These are phyloP conservation scores for Cadophora luteo-olivacea DNA, from an alignment of 2,329 filamentous ascomycete genomes.

Conservation along the genomic window DNA sequence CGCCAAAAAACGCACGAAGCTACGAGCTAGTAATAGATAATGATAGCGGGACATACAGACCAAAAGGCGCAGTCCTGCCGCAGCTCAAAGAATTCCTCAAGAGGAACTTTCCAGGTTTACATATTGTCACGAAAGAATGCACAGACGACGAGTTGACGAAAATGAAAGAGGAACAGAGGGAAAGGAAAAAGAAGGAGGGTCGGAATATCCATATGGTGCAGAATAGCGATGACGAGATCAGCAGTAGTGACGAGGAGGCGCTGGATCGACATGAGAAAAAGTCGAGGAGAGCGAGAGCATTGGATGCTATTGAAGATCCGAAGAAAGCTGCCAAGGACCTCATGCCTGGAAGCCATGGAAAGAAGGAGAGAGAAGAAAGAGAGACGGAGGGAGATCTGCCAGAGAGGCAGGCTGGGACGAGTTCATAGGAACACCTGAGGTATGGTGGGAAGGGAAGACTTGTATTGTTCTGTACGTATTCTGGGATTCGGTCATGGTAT, in stretches of 20 bases:
- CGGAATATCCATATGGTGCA: conserved; percentile 59
- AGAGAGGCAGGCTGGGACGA: conserved; percentile 14
- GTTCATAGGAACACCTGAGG: not conserved
- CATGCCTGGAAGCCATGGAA: conserved; percentile 35
- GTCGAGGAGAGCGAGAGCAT: conserved; percentile 56
- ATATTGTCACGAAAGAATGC: conserved; percentile 77
- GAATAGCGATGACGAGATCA: conserved; percentile 51
- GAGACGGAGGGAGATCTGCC: conserved; percentile 33
- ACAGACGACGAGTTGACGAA: conserved; percentile 75
- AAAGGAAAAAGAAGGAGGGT: conserved; percentile 72
- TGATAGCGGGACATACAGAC: conserved; percentile 91
- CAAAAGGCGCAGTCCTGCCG: conserved; percentile 78
- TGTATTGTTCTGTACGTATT: not conserved
- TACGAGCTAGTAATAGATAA: conserved; percentile 96
- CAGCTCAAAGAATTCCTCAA: conserved; percentile 73
- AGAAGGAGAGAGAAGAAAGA: conserved; percentile 31
- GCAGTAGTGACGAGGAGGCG: conserved; percentile 46
- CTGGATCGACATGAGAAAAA: conserved; percentile 43
- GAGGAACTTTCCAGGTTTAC: conserved; percentile 77
- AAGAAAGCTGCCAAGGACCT: conserved; percentile 35
- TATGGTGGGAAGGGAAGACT: not conserved
- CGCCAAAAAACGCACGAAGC: conserved; percentile 56
- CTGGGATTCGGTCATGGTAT: not conserved
- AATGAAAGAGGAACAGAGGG: conserved; percentile 78
- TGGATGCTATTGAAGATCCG: conserved; percentile 50